phyloP scores from a whole-genome alignment of 1,284 basidiomycete species.

The Apiotrichum mycotoxinovorans region DNA sequence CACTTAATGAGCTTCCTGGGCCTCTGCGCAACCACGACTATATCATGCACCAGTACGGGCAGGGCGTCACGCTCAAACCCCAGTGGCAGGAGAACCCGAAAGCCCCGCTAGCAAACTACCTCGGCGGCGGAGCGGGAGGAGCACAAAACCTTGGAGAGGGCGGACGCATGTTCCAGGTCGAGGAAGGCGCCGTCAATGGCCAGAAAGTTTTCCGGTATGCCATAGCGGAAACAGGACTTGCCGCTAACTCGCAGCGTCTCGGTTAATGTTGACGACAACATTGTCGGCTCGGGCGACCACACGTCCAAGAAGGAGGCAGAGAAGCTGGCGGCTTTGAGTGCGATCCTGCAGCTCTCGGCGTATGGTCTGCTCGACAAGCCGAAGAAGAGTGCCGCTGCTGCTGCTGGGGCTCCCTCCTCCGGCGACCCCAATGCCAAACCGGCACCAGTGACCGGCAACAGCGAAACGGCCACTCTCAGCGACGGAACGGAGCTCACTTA shows the following conservation, averaged over 20 bases:
- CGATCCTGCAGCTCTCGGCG: slow-evolving; percentile 65
- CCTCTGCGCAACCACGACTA: slow-evolving; percentile 30
- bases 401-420: not conserved
- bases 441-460: not conserved
- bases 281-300: slow-evolving; percentile 61
- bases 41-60: slow-evolving; percentile 26
- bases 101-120: slow-evolving; percentile 45
- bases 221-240: not conserved
- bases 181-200: slow-evolving; percentile 34
- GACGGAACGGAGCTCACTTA: slow-evolving; percentile 66
- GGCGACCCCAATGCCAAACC: slow-evolving; percentile 19
- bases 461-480: slow-evolving; percentile 53
- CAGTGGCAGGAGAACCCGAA: slow-evolving; percentile 49
- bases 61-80: slow-evolving; percentile 31
- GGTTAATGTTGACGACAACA: slow-evolving; percentile 31
- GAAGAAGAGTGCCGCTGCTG: slow-evolving; percentile 11
- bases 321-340: slow-evolving; percentile 68
- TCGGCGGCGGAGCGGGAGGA: slow-evolving; percentile 32
- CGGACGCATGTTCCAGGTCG: slow-evolving; percentile 25
- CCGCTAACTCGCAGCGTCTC: slow-evolving; percentile 26
- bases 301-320: slow-evolving; percentile 67
- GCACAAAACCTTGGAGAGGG: slow-evolving; percentile 28
- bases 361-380: slow-evolving; percentile 52
- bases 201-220: slow-evolving; percentile 36
- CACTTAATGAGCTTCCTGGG: slow-evolving; percentile 17